Evolutionary conservation across 352 stramenopile species (phyloP).

Genomic region (Aphanomyces astaci): DNA sequence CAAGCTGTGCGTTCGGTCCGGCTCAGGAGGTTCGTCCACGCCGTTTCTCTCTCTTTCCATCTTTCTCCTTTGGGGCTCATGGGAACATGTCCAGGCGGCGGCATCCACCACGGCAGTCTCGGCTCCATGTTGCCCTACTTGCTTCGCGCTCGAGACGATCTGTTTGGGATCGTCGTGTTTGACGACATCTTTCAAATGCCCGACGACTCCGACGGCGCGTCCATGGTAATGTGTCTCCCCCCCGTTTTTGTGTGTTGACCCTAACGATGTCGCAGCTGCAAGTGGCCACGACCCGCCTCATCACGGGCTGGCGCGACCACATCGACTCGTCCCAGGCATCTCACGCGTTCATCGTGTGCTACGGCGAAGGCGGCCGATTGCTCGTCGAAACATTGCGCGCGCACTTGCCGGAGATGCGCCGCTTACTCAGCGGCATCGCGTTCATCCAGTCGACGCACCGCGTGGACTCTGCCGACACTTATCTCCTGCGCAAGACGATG

Average conservation of each 20-base stretch:
- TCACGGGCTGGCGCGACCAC: slow-evolving; percentile 64
- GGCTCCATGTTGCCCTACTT: slow-evolving; percentile 72
- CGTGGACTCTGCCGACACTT: slow-evolving; percentile 46
- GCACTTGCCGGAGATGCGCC: slow-evolving; percentile 58
- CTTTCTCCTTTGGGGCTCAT: not conserved
- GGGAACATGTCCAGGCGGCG: slow-evolving; percentile 29
- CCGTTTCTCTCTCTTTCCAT: not conserved
- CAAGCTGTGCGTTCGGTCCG: slow-evolving; percentile 51
- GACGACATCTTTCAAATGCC: slow-evolving; percentile 61
- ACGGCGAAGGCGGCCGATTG: slow-evolving; percentile 46
- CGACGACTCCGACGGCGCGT: slow-evolving; percentile 25
- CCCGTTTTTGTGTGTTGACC: not conserved
- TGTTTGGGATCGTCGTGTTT: slow-evolving; percentile 55
- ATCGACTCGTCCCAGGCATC: slow-evolving; percentile 52
- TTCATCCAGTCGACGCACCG: slow-evolving; percentile 60
- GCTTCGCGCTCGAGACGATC: slow-evolving; percentile 63
- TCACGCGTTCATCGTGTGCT: slow-evolving; percentile 57
- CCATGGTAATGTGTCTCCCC: not conserved
- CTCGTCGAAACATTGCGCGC: slow-evolving; percentile 46
- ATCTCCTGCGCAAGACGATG: slow-evolving; percentile 57
- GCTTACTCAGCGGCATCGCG: slow-evolving; percentile 55
- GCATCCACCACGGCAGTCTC: slow-evolving; percentile 66
- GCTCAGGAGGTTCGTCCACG: slow-evolving; percentile 36
- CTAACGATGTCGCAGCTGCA: slow-evolving; percentile 33
- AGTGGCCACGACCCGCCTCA: slow-evolving; percentile 47